Evolutionary conservation across 495 filamentous ascomycete genomes (phyloP), one percentile per base, ranked within the genome.

Genomic region (Aspergillus conjunctus): DNA sequence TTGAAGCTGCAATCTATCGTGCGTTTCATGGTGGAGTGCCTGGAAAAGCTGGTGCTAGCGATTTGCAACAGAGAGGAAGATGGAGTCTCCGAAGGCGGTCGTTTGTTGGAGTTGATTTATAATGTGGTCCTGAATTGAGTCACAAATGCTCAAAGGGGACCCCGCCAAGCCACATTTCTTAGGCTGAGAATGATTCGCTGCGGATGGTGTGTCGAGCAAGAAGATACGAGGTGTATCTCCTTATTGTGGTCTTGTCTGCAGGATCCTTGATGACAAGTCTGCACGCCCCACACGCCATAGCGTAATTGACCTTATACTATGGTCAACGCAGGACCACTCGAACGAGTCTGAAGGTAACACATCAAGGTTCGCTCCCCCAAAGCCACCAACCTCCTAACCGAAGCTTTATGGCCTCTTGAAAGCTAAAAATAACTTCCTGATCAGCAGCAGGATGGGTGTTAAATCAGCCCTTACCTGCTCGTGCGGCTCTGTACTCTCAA

Each of bases 1-100:
- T 34, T 51, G 32, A 41, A 22, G 46, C 15, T 51, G 56, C 56
- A 50, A 34, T 51, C 48, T 22, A 41, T 51, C 2, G 56, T 43
- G 20, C 56, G 37, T 12, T 51, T 39, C 46, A 50, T 43, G 22
- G 14, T 30, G 56, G 37, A 41, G 7, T 14, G 12, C 12, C 37
- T 41, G 6, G 37, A 41, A 9, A 12, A 11, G 37, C 37, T 41
- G 37, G 12, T 41, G 37, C 37, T 11, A 4, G 3, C 37, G 12
- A 4, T 4, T 41, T 12, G 37, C 12, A 9, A 41, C 37, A 41
- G 15, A 41, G 1, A 14, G 12, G 37, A 41, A 0, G 9, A 41
- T 41, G 1, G 37, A 41, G 1, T 41, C 8, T 41, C 37, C 12
- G 37, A 41, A 41, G 37, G 12, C 3, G 1, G 37, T 3, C 14